Evolutionary conservation across 345 rosid genomes (phyloP).

Genomic region (Eucalyptus regnans): DNA sequence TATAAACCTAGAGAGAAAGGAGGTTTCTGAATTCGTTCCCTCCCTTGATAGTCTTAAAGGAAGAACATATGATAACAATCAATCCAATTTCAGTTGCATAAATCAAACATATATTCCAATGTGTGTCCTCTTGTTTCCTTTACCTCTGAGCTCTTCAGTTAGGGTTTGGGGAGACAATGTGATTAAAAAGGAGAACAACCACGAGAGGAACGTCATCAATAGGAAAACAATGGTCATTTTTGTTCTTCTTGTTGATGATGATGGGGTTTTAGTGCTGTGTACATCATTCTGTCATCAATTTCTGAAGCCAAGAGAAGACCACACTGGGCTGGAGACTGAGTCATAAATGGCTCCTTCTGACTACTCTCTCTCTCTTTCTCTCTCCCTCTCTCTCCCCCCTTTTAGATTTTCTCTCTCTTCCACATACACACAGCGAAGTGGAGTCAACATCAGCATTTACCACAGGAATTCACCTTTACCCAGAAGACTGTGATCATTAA

Average conservation of each 20-base stretch:
- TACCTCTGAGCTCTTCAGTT: neutral
- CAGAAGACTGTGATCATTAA: neutral
- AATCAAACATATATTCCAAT: neutral
- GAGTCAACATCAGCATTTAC: slow-evolving; percentile 38
- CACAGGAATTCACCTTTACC: slow-evolving; percentile 14
- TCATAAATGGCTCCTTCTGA: neutral
- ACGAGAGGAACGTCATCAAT: neutral
- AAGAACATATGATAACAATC: neutral
- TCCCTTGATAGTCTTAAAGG: neutral
- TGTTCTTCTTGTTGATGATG: neutral
- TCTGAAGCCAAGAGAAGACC: slow-evolving; percentile 30
- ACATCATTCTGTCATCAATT: slow-evolving; percentile 27
- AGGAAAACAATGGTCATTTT: neutral
- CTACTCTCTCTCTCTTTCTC: neutral
- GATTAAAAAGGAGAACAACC: neutral
- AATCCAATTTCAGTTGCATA: neutral
- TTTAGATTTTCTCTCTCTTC: neutral
- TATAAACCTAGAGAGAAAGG: neutral
- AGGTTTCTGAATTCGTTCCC: neutral
- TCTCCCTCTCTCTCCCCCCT: neutral
- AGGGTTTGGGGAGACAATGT: neutral
- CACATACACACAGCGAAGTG: slow-evolving; percentile 1
- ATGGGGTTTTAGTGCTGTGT: neutral
- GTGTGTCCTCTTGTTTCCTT: neutral
- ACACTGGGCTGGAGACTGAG: neutral